Evolutionary conservation across 2,329 filamentous ascomycete genomes (phyloP).

Genomic region (Basipetospora chlamydospora): DNA sequence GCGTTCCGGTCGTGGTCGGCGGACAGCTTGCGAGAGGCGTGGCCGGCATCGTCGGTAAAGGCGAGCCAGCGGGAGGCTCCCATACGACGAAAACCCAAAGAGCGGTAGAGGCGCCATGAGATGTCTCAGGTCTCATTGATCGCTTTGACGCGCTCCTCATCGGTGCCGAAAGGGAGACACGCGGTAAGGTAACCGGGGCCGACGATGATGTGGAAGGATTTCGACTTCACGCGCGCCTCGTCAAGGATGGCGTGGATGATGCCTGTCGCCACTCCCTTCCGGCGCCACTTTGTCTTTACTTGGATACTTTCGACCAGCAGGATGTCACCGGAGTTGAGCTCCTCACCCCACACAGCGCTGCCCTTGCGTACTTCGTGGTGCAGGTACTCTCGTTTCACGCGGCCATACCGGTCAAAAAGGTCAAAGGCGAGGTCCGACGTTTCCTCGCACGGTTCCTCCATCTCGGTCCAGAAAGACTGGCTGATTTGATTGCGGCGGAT

Average conservation of each 20-base stretch:
- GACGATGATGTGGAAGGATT: not conserved
- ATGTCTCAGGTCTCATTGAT: not conserved
- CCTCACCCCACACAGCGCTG: not conserved
- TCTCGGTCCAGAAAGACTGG: not conserved
- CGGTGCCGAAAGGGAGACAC: not conserved
- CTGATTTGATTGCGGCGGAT: not conserved
- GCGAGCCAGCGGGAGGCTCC: not conserved
- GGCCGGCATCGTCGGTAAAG: not conserved
- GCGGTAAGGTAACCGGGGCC: not conserved
- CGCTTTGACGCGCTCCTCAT: not conserved
- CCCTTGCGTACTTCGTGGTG: not conserved
- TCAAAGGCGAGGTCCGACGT: not conserved
- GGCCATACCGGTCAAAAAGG: constrained; percentile 1
- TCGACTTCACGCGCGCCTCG: not conserved
- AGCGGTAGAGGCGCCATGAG: not conserved
- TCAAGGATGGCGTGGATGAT: not conserved
- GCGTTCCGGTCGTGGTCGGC: not conserved
- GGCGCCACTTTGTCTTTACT: not conserved
- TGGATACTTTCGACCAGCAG: not conserved
- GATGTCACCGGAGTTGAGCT: not conserved
- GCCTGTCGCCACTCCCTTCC: not conserved
- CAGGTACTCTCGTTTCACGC: not conserved
- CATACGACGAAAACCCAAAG: not conserved
- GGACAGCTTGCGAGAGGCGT: not conserved
- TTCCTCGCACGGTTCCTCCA: not conserved